These are phyloP conservation scores for Backusella morwellensis DNA, from an alignment of 192 early-diverging fungal species.

Conservation along the genomic window DNA sequence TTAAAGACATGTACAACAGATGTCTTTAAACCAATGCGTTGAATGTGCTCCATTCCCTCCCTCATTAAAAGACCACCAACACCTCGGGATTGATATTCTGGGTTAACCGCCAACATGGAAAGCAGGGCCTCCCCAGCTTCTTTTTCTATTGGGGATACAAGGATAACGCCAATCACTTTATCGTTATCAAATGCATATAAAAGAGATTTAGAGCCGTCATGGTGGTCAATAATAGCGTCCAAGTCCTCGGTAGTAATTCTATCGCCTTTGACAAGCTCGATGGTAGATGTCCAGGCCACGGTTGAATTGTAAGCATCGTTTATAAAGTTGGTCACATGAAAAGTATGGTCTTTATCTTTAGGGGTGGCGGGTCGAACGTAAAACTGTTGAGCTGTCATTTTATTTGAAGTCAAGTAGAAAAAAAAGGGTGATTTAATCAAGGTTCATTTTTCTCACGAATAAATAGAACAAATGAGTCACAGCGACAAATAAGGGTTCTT, in stretches of 20 bases:
- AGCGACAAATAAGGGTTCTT: background rate
- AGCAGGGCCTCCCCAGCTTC: background rate
- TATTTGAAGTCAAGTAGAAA: background rate
- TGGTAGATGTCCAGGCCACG: background rate
- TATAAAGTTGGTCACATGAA: background rate
- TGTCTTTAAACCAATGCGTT: background rate
- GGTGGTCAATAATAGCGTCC: background rate
- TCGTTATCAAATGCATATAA: background rate
- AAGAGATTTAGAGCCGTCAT: background rate
- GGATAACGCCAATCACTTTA: background rate
- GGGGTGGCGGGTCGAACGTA: background rate
- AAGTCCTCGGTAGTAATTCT: background rate
- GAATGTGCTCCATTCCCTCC: background rate
- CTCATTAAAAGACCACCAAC: background rate
- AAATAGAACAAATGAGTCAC: background rate
- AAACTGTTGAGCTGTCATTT: background rate
- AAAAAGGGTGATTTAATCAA: background rate
- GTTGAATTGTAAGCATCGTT: background rate
- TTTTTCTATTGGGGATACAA: background rate
- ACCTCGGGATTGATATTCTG: background rate
- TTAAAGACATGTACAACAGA: background rate
- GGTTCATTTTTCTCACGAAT: background rate
- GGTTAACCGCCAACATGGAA: conserved; percentile 1
- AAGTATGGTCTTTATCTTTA: background rate
- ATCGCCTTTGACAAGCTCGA: background rate